Conservation (phyloP, 148 eudicot genomes). For the Heliosperma pusillum region DNA sequence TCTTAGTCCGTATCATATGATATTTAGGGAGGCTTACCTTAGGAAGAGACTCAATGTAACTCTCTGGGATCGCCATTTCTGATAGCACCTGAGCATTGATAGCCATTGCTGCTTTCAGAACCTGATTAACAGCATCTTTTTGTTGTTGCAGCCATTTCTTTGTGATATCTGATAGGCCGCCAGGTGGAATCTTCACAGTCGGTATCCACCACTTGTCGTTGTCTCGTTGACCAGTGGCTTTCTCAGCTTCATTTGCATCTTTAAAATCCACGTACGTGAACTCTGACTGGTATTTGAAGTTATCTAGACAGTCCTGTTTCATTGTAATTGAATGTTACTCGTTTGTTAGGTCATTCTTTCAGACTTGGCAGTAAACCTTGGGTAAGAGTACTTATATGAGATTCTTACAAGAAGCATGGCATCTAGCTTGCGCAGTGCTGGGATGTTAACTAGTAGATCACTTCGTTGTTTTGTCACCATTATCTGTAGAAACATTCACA, state of each 20-base stretch:
- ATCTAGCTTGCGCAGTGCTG: conserved; percentile 78
- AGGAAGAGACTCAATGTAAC: conserved; percentile 71
- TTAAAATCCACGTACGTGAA: conserved; percentile 60
- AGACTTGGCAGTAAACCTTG: not conserved
- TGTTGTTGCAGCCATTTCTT: conserved; percentile 67
- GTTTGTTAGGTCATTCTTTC: not conserved
- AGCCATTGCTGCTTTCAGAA: conserved; percentile 87
- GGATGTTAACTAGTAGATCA: conserved; percentile 70
- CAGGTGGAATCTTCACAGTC: conserved; percentile 63
- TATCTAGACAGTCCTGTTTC: conserved; percentile 66
- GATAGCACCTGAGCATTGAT: conserved; percentile 77
- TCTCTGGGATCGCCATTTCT: conserved; percentile 84
- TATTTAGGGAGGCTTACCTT: conserved; percentile 41
- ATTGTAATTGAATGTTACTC: not conserved
- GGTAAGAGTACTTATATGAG: not conserved
- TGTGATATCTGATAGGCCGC: conserved; percentile 58
- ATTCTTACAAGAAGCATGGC: conserved; percentile 80
- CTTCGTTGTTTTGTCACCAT: conserved; percentile 81
- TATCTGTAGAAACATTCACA: conserved; percentile 36
- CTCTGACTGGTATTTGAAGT: conserved; percentile 56
- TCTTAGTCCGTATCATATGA: not conserved
- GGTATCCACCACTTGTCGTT: conserved; percentile 88
- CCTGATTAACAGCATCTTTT: conserved; percentile 81
- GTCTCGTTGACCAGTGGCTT: conserved; percentile 38
- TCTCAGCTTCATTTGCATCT: conserved; percentile 54